phyloP scores from a whole-genome alignment of 2,329 filamentous ascomycete species.

The Alternaria ventricosa region DNA sequence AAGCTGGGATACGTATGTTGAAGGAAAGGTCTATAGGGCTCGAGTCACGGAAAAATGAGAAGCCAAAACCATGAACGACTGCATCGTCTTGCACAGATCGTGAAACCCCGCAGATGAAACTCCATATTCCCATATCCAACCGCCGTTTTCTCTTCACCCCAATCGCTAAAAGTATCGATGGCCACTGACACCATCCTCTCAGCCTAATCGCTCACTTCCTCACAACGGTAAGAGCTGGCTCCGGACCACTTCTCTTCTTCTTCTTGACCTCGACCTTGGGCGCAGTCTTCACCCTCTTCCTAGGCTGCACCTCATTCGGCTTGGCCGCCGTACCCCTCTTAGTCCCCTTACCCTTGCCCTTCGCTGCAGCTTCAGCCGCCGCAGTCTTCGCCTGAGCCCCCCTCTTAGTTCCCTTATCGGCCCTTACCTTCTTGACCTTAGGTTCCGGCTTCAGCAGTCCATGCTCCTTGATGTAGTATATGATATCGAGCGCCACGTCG shows the following conservation, averaged over 20 bases:
- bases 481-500: constrained; percentile 39
- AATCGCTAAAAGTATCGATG: neutral
- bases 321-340: constrained; percentile 8
- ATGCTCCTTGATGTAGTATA: constrained; percentile 39
- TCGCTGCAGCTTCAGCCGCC: neutral
- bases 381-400: constrained; percentile 9
- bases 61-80: neutral
- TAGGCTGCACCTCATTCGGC: constrained; percentile 17
- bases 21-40: neutral
- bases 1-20: neutral
- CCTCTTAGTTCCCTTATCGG: constrained; percentile 26
- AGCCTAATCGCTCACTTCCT: neutral
- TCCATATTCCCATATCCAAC: neutral
- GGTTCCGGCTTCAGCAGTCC: constrained; percentile 19
- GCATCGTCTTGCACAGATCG: neutral
- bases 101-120: neutral
- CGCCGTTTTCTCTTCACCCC: neutral
- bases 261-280: constrained; percentile 7
- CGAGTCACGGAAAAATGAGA: neutral
- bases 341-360: neutral
- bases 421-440: constrained; percentile 16
- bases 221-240: constrained; percentile 4
- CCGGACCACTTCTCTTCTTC: constrained; percentile 1
- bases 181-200: neutral
- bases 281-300: constrained; percentile 30